Evolutionary conservation across 2,329 filamentous ascomycete genomes (phyloP), one percentile per base, ranked within the genome.

Genomic region (Fusarium begoniae): DNA sequence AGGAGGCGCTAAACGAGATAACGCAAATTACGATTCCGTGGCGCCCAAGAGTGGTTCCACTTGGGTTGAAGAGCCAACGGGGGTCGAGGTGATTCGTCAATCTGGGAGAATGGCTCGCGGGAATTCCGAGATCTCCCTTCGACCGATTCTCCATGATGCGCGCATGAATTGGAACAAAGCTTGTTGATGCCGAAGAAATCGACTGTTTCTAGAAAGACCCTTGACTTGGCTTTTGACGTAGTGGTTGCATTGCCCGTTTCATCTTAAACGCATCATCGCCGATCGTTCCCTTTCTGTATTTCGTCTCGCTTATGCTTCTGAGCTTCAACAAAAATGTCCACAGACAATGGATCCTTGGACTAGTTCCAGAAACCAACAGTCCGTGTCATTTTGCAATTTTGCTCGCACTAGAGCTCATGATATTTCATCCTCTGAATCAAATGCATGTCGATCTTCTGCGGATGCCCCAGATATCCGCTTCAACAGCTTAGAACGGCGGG

Each of bases 61-160:
- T 26, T 44, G 30, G 37, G 63, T 24, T 32, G 14, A 30, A 38
- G 24, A 63, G 32, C 57, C 47, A 47, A 63, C 41, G 17, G 28
- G 26, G 48, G 13, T 37, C 11, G 6, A 35, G 11, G 18, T 70
- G 37, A 66, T 65, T 54, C 59, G 51, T 50, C 43, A 50, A 60
- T 69, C 65, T 63, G 8, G 6, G 20, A 40, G 32, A 32, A 37
- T 22, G 15, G 26, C 53, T 45, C 24, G 43, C 67, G 66, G 67
- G 18, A 40, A 66, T 70, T 35, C 66, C 67, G 67, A 70, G 26
- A 54, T 63, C 51, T 66, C 68, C 67, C 41, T 54, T 70, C 38
- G 41, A 28, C 67, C 67, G 63, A 66, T 30, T 37, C 37, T 63
- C 40, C 15, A n/a, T 26, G 22, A 28, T 37, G 20, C 24, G 24